A percentile compares a stretch with the other conserved stretches of the same genome.
These are phyloP conservation scores for Sphaerulina populicola DNA, from an alignment of 2,329 filamentous ascomycete genomes.

Conservation along the genomic window DNA sequence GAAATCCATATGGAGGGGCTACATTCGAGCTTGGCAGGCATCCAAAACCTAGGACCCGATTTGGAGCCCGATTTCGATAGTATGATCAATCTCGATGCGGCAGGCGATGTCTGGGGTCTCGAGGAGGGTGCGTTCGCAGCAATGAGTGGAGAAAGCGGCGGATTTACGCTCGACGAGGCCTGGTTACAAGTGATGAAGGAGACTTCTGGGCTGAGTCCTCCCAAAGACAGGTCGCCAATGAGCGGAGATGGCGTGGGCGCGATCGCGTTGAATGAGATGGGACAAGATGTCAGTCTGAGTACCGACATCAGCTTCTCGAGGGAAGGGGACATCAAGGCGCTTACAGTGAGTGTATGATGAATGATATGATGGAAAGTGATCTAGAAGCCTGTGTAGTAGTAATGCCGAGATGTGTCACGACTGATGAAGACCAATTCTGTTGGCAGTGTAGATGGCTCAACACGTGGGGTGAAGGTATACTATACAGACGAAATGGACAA, in stretches of 20 bases:
- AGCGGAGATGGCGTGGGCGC: constrained; percentile 12
- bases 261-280: constrained; percentile 4
- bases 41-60: constrained; percentile 14
- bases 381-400: not conserved
- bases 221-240: constrained; percentile 5
- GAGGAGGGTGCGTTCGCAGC: constrained; percentile 31
- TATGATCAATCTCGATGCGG: constrained; percentile 33
- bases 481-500: too few species aligned
- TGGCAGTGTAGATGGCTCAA: too few species aligned
- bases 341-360: constrained; percentile 1
- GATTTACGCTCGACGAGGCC: constrained; percentile 31
- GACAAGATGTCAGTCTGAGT: constrained; percentile 6
- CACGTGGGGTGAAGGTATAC: too few species aligned
- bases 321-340: constrained; percentile 5
- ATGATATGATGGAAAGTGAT: not conserved
- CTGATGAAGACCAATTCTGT: not conserved
- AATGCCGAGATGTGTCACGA: not conserved
- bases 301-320: constrained; percentile 5
- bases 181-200: constrained; percentile 32
- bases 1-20: not conserved
- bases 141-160: constrained; percentile 29
- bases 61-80: constrained; percentile 34
- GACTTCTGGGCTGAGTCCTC: constrained; percentile 2
- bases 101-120: constrained; percentile 29
- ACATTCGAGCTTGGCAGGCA: constrained; percentile 9